A percentile compares a stretch with the other conserved stretches of the same genome.
These are phyloP conservation scores for Camellia japonica DNA, from an alignment of 148 eudicot species.

Conservation along the genomic window DNA sequence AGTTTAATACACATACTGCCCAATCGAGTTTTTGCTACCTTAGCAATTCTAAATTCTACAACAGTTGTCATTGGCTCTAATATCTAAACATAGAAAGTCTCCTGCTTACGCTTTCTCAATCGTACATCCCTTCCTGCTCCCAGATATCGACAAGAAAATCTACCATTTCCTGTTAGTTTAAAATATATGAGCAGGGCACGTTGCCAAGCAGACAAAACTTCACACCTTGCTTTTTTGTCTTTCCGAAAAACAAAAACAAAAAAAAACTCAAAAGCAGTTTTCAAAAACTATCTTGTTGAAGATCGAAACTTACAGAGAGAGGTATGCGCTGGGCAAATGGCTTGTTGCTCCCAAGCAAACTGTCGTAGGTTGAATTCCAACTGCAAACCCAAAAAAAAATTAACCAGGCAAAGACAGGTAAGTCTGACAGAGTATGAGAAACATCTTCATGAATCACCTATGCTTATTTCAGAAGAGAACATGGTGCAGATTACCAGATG, in stretches of 20 bases:
- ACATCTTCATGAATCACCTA: neutral
- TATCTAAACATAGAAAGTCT: neutral
- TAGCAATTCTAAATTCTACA: neutral
- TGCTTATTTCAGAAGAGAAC: neutral
- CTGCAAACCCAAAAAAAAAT: conserved; percentile 55
- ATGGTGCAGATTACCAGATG: neutral
- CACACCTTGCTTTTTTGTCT: too few relatives aligned
- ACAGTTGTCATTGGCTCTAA: conserved; percentile 4
- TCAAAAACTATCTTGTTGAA: too few relatives aligned
- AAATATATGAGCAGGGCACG: neutral
- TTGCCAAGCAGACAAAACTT: neutral
- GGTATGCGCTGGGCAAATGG: conserved; percentile 71
- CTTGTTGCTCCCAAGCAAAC: conserved; percentile 65
- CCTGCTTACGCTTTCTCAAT: conserved; percentile 33
- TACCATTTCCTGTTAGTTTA: conserved; percentile 65
- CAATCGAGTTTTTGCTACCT: neutral
- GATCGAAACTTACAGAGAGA: conserved; percentile 57
- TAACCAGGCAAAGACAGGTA: conserved; percentile 26
- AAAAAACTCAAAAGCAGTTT: too few relatives aligned
- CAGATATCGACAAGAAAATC: conserved; percentile 80
- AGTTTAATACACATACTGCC: neutral
- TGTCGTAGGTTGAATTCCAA: conserved; percentile 69
- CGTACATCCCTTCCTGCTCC: conserved; percentile 90
- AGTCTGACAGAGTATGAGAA: conserved; percentile 12
- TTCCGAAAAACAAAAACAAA: neutral